Evolutionary conservation across 495 filamentous ascomycete genomes (phyloP), one percentile per base, ranked within the genome.

Genomic region (Penicillium desertorum): DNA sequence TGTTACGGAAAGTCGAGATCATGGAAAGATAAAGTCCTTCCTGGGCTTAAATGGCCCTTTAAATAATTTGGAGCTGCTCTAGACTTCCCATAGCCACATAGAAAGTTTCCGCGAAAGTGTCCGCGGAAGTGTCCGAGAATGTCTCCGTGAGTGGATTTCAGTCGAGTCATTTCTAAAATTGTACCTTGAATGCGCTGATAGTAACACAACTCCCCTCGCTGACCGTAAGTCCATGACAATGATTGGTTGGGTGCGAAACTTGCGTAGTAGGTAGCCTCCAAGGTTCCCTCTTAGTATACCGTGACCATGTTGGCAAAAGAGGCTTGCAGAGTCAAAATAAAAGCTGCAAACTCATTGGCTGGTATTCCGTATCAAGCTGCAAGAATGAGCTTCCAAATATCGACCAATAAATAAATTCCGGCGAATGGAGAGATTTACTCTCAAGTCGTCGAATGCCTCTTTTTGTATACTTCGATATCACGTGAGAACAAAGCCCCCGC

Each of bases 41-140:
- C 6, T 2, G 0, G n/a, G 22, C 20, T 14, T 19, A 19, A 2
- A 8, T 0, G 22, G 36, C 0, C 14, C 32, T 34, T 54, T 54
- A 54, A 45, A 54, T 54, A 45, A 5, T 16, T 3, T n/a, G 22
- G 1, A 1, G 7, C 5, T 22, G 17, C 25, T 17, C 45, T 29
- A 4, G 8, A 29, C 1, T 10, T 12, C 9, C 4, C 27, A 17
- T 20, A 6, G 17, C 5, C 5, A 16, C 1, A 1, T 43, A 30
- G 53, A 67, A 72, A 70, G 67, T 72, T 39, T 65, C 69, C 69
- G 67, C 23, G 53, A 67, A n/a, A 23, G 22, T 23, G 22, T 23
- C 22, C 22, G 22, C 22, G 22, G 4, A 72, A 70, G 67, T 72
- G 43, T 65, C 69, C 69, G 67, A 72, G 19, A 63, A 67, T 58